Percentiles rank a stretch among this genome's conserved stretches.
Evolutionary conservation across 2,329 filamentous ascomycete species (phyloP).

Genomic region (Penicillium griseofulvum): DNA sequence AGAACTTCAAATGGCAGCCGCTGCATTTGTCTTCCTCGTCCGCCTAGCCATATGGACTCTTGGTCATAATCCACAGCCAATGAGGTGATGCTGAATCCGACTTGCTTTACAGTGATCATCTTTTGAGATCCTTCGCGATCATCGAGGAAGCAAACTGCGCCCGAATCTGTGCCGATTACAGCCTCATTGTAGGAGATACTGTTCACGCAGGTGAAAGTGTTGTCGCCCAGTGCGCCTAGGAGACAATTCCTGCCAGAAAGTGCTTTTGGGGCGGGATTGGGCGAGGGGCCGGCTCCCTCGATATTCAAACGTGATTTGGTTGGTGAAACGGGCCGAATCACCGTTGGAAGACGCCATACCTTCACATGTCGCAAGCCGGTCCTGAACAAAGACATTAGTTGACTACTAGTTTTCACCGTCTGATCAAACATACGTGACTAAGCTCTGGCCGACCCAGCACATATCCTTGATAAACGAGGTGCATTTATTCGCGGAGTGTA

Average conservation of each 20-base stretch:
- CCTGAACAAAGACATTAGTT: constrained; percentile 20
- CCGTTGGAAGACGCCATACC: constrained; percentile 81
- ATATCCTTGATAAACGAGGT: constrained; percentile 83
- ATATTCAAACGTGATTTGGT: constrained; percentile 58
- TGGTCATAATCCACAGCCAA: constrained; percentile 59
- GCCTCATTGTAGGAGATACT: constrained; percentile 70
- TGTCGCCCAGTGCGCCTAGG: constrained; percentile 75
- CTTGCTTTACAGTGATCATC: constrained; percentile 63
- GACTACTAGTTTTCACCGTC: background rate
- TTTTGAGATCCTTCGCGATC: constrained; percentile 71
- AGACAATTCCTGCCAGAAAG: constrained; percentile 84
- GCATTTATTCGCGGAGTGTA: constrained; percentile 88
- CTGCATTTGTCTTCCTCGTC: constrained; percentile 59
- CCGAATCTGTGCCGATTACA: constrained; percentile 81
- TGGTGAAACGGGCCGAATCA: constrained; percentile 54
- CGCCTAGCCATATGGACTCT: constrained; percentile 64
- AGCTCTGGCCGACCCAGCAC: constrained; percentile 79
- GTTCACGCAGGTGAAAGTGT: constrained; percentile 76
- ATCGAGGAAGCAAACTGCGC: constrained; percentile 85
- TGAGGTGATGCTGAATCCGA: constrained; percentile 67
- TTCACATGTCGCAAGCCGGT: constrained; percentile 90
- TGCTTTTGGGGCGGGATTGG: constrained; percentile 59
- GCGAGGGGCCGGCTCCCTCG: constrained; percentile 35
- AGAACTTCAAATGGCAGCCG: constrained; percentile 45
- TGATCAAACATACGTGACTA: constrained; percentile 63